Conservation (phyloP, 768 basidiomycete genomes). For the Gloeophyllum trabeum region DNA sequence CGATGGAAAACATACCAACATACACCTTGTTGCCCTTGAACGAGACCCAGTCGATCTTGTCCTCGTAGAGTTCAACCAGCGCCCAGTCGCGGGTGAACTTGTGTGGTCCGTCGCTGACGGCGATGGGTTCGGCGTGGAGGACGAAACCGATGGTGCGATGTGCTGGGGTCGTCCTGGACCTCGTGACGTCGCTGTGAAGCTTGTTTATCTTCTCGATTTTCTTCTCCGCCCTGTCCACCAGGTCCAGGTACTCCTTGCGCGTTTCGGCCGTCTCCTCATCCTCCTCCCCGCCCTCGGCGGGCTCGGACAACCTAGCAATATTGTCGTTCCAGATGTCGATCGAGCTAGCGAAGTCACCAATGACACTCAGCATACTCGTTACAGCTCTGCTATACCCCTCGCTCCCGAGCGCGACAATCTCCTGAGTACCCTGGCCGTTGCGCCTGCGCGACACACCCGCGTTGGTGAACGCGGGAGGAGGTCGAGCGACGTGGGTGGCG, state of each 20-base stretch:
- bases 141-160: constrained; percentile 23
- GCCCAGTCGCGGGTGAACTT: constrained; percentile 23
- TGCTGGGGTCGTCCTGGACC: constrained; percentile 9
- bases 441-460: neutral
- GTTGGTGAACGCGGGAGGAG: constrained; percentile 10
- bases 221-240: constrained; percentile 12
- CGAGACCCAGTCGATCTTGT: constrained; percentile 20
- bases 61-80: constrained; percentile 17
- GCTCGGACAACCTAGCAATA: constrained; percentile 12
- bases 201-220: constrained; percentile 13
- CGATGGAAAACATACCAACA: constrained; percentile 7
- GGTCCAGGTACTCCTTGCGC: constrained; percentile 12
- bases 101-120: constrained; percentile 12
- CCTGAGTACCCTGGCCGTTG: constrained; percentile 15
- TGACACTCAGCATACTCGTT: constrained; percentile 15
- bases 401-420: constrained; percentile 22
- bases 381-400: constrained; percentile 14
- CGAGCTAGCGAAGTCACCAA: constrained; percentile 7
- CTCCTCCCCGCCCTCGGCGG: constrained; percentile 8
- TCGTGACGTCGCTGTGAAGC: constrained; percentile 18
- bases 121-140: constrained; percentile 18
- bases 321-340: constrained; percentile 14
- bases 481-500: constrained; percentile 22
- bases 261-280: constrained; percentile 4
- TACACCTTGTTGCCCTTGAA: constrained; percentile 22